Percentiles rank a stretch among this genome's conserved stretches.
phyloP scores from a whole-genome alignment of 305 asterid genomes.

The Ajuga reptans region DNA sequence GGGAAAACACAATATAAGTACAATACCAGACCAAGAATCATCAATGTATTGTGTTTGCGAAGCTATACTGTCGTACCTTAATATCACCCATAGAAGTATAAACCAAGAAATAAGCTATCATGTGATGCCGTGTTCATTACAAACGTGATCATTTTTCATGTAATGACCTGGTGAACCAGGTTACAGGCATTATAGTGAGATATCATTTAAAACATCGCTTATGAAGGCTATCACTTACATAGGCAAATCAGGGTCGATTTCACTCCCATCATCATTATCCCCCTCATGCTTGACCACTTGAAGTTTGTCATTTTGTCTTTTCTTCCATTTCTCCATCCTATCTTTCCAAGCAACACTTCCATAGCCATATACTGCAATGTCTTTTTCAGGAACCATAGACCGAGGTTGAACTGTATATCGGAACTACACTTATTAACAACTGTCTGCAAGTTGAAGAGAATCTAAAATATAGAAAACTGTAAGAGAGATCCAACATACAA shows the following conservation, averaged over 20 bases:
- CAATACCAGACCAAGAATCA: not conserved
- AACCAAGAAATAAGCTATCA: no score
- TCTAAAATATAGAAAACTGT: not conserved
- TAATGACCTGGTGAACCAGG: not conserved
- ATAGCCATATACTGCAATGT: constrained; percentile 63
- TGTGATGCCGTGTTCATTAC: not conserved
- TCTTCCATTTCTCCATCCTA: constrained; percentile 82
- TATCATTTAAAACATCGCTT: not conserved
- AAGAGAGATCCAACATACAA: constrained; percentile 31
- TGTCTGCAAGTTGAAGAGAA: not conserved
- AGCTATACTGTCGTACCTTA: no score
- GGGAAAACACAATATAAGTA: not conserved
- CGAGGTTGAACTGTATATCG: constrained; percentile 50
- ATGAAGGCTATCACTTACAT: constrained; percentile 35
- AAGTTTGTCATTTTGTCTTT: constrained; percentile 51
- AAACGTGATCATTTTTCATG: not conserved
- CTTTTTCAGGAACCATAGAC: constrained; percentile 74
- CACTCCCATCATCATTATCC: constrained; percentile 31
- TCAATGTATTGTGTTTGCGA: not conserved
- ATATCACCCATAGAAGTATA: no score
- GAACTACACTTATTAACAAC: not conserved
- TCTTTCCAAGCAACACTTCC: constrained; percentile 95
- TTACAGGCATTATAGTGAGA: not conserved
- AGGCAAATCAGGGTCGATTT: constrained; percentile 50
- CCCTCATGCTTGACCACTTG: constrained; percentile 57